Evolutionary conservation across 176 grass and related monocot genomes (phyloP).

Genomic region (Oryza rufipogon): DNA sequence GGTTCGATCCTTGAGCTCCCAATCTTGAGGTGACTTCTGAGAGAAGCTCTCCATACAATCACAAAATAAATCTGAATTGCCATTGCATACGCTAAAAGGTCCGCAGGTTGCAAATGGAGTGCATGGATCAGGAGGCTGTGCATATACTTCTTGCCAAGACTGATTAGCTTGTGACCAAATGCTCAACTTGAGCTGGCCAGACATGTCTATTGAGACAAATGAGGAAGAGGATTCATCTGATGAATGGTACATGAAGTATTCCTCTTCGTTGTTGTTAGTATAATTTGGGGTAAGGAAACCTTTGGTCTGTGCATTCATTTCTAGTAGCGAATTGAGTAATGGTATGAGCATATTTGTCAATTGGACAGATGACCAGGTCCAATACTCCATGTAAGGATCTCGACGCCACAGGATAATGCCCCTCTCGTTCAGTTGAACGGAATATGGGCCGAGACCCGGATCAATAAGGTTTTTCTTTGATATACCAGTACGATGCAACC

Average conservation of each 20-base stretch:
- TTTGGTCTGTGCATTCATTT: background rate
- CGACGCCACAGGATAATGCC: background rate
- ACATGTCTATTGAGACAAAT: background rate
- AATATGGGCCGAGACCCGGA: background rate
- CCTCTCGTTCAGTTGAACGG: background rate
- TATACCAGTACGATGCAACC: fast-evolving
- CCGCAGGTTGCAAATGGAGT: background rate
- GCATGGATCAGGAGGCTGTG: background rate
- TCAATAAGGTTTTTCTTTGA: background rate
- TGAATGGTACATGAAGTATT: background rate
- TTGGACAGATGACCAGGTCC: background rate
- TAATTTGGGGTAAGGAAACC: background rate
- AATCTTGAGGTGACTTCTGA: background rate
- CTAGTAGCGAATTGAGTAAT: background rate
- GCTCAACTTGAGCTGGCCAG: background rate
- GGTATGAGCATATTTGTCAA: background rate
- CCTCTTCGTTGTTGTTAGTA: fast-evolving
- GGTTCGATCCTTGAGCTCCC: background rate
- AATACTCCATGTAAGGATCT: background rate
- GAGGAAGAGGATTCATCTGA: background rate
- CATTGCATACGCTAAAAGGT: background rate
- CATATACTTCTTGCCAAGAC: background rate
- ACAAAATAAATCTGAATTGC: background rate
- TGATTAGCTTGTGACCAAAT: background rate
- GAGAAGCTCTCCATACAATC: background rate